Evolutionary conservation across 805 yeast genomes (phyloP).

Genomic region (Suhomyces sp.): DNA sequence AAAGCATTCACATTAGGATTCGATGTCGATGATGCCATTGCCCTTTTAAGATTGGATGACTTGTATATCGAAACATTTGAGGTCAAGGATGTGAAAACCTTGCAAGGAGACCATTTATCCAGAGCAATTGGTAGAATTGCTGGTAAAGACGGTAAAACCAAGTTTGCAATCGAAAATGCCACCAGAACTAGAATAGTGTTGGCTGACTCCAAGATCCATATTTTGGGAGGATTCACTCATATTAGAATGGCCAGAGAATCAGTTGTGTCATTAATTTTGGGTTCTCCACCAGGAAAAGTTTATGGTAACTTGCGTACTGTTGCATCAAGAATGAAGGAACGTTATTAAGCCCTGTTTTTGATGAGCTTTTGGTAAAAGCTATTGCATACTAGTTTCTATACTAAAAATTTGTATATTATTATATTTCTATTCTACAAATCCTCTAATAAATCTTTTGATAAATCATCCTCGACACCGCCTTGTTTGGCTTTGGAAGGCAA

Average conservation of each 20-base stretch:
- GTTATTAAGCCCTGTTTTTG: slow-evolving; percentile 51
- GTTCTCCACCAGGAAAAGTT: slow-evolving; percentile 98
- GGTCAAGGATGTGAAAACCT: slow-evolving; percentile 92
- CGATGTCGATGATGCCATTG: slow-evolving; percentile 95
- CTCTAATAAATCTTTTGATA: slow-evolving; percentile 35
- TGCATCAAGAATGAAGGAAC: slow-evolving; percentile 95
- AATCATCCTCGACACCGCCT: slow-evolving; percentile 49
- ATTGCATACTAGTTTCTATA: neutral
- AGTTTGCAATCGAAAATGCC: slow-evolving; percentile 97
- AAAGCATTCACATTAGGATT: slow-evolving; percentile 95
- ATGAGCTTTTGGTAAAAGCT: neutral
- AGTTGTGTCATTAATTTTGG: slow-evolving; percentile 89
- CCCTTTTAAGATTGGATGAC: slow-evolving; percentile 90
- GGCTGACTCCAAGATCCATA: slow-evolving; percentile 96
- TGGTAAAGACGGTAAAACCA: slow-evolving; percentile 98
- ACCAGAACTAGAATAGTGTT: slow-evolving; percentile 96
- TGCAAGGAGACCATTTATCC: slow-evolving; percentile 93
- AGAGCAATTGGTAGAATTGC: slow-evolving; percentile 99
- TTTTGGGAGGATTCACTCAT: slow-evolving; percentile 94
- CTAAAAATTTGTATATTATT: slow-evolving; percentile 3
- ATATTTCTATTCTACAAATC: slow-evolving; percentile 8
- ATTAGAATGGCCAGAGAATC: slow-evolving; percentile 98
- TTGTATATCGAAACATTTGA: slow-evolving; percentile 96
- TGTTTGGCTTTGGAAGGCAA: slow-evolving; percentile 51
- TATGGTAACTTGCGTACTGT: slow-evolving; percentile 96